These are phyloP conservation scores for Bretziella fagacearum DNA, from an alignment of 2,329 filamentous ascomycete species.

Conservation along the genomic window DNA sequence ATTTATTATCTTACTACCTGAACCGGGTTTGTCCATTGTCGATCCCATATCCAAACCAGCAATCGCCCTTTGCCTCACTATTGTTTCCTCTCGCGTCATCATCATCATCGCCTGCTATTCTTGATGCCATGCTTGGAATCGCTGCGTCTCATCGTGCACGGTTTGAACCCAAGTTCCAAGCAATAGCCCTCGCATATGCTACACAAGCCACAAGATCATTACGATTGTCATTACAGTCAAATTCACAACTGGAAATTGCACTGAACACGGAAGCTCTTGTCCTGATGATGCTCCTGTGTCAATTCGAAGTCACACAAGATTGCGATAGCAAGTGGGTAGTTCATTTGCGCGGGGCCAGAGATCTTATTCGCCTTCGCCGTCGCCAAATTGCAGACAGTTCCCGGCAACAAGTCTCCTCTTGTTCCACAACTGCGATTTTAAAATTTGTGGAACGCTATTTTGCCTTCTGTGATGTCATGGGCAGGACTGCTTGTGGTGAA, in stretches of 20 bases:
- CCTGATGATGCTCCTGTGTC: slow-evolving; percentile 16
- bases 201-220: slow-evolving; percentile 15
- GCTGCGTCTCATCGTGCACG: slow-evolving; percentile 15
- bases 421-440: slow-evolving; percentile 1
- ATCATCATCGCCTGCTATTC: slow-evolving; percentile 15
- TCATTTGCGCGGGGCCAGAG: slow-evolving; percentile 27
- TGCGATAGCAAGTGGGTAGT: slow-evolving; percentile 28
- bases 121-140: slow-evolving; percentile 15
- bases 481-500: slow-evolving; percentile 28
- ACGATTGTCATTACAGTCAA: slow-evolving; percentile 10
- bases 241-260: slow-evolving; percentile 10
- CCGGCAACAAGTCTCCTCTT: slow-evolving; percentile 19
- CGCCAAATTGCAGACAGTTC: slow-evolving; percentile 16
- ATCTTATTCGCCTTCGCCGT: slow-evolving; percentile 21
- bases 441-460: slow-evolving; percentile 26
- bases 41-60: slow-evolving; percentile 10
- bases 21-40: slow-evolving; percentile 15
- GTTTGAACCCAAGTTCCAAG: slow-evolving; percentile 10
- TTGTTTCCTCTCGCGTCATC: slow-evolving; percentile 15
- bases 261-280: slow-evolving; percentile 15
- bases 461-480: slow-evolving; percentile 30
- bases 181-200: slow-evolving; percentile 14
- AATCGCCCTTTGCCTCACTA: slow-evolving; percentile 15
- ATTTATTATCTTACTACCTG: slow-evolving; percentile 15
- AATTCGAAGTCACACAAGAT: slow-evolving; percentile 18